A percentile compares a stretch with the other conserved stretches of the same genome.
Conservation (phyloP, 2,329 filamentous ascomycete species). For the Cladosporium sp. region DNA sequence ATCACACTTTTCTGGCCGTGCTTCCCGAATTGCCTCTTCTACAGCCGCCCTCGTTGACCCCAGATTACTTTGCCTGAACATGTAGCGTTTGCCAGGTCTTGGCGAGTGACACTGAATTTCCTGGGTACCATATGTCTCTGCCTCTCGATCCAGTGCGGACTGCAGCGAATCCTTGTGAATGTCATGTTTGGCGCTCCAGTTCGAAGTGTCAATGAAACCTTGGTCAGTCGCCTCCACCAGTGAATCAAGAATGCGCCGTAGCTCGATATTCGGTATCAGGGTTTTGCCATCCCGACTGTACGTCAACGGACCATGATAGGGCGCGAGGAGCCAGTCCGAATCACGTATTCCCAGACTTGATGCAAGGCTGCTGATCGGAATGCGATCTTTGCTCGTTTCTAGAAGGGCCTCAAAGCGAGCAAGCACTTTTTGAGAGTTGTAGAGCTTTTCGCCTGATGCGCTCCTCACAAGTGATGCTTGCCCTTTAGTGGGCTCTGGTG, state of each 20-base stretch:
- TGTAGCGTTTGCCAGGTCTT: slow-evolving; percentile 6
- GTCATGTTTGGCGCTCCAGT: slow-evolving; percentile 10
- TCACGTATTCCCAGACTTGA: slow-evolving; percentile 14
- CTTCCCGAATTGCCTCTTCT: background rate
- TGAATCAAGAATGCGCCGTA: slow-evolving; percentile 7
- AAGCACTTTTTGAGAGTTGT: slow-evolving; percentile 17
- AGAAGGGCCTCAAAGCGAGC: slow-evolving; percentile 13
- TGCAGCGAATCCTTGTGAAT: slow-evolving; percentile 5
- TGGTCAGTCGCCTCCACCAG: slow-evolving; percentile 7
- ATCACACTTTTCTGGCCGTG: slow-evolving; percentile 9
- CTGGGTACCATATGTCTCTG: background rate
- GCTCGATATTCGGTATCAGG: slow-evolving; percentile 11
- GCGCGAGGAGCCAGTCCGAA: slow-evolving; percentile 12
- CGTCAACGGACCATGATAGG: slow-evolving; percentile 3
- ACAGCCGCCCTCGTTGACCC: slow-evolving; percentile 2
- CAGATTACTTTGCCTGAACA: slow-evolving; percentile 9
- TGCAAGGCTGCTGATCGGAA: slow-evolving; percentile 17
- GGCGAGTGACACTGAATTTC: slow-evolving; percentile 11
- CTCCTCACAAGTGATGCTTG: slow-evolving; percentile 22
- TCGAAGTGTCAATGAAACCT: slow-evolving; percentile 10
- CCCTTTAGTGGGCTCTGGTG: slow-evolving; percentile 17
- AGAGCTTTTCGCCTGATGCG: slow-evolving; percentile 19
- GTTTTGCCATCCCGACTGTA: slow-evolving; percentile 9
- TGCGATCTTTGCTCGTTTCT: slow-evolving; percentile 14
- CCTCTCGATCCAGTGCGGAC: slow-evolving; percentile 8